Percentiles rank a stretch among this genome's conserved stretches.
These are phyloP conservation scores for Ceratocystis alfenasii DNA, from an alignment of 2,329 filamentous ascomycete genomes.

Conservation along the genomic window DNA sequence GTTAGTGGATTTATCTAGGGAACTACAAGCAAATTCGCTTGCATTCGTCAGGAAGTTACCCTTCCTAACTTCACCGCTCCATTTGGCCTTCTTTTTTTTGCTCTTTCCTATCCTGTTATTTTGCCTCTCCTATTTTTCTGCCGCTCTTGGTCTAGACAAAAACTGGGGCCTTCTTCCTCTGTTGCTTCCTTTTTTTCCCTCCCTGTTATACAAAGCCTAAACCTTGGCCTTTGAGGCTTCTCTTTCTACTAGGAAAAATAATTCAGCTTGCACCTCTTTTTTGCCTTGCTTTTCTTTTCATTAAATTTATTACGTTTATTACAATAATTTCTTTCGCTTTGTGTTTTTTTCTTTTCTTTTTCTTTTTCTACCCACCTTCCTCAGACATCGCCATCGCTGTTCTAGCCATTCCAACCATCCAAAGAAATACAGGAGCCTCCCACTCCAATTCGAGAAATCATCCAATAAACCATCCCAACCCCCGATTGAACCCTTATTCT, in stretches of 20 bases:
- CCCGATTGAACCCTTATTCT: background rate
- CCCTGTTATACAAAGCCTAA: background rate
- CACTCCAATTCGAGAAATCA: background rate
- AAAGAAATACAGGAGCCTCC: background rate
- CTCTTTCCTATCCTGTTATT: background rate
- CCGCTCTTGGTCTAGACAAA: conserved; percentile 8
- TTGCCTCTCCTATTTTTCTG: conserved; percentile 9
- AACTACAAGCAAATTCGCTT: too few species aligned
- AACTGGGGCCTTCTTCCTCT: background rate
- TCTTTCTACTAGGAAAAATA: too few species aligned
- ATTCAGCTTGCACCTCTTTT: background rate
- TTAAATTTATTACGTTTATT: too few species aligned
- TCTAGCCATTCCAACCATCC: too few species aligned
- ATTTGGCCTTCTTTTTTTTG: background rate
- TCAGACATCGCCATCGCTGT: too few species aligned
- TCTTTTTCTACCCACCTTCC: background rate
- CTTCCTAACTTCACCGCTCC: background rate
- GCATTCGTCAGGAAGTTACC: too few species aligned
- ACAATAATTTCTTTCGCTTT: background rate
- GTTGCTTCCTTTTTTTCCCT: background rate
- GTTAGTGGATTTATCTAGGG: too few species aligned
- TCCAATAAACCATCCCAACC: background rate
- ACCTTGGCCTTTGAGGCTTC: too few species aligned
- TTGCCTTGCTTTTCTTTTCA: background rate
- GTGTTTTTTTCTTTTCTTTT: background rate